Conservation (phyloP, 1,284 basidiomycete species). For the Ceratobasidium sp. region DNA sequence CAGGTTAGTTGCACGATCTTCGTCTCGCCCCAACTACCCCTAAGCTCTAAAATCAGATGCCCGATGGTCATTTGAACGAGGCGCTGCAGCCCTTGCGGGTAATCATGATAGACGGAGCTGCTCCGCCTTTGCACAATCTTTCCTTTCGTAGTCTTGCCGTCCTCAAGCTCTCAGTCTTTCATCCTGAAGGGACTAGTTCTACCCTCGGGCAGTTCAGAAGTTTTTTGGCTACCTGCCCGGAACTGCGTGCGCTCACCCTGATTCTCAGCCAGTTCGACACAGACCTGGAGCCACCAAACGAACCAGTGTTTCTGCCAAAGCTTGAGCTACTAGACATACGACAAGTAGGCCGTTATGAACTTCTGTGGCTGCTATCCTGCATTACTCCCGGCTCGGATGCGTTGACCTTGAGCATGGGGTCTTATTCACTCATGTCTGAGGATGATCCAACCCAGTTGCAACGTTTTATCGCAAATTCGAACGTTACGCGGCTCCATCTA, state of each 20-base stretch:
- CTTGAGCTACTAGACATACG: constrained; percentile 9
- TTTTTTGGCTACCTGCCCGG: background rate
- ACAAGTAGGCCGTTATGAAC: background rate
- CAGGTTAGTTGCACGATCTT: background rate
- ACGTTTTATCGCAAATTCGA: background rate
- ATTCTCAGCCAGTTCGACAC: background rate
- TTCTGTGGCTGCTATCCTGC: background rate
- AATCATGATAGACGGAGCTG: background rate
- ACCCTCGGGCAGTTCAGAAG: background rate
- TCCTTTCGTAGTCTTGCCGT: background rate
- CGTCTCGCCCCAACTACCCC: background rate
- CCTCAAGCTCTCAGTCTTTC: background rate
- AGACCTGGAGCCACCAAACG: background rate
- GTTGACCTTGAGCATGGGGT: background rate
- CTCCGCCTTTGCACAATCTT: background rate
- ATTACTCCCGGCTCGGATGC: background rate
- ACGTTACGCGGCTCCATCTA: background rate
- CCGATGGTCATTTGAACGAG: background rate
- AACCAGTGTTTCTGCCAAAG: background rate
- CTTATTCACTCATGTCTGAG: background rate
- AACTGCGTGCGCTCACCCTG: background rate
- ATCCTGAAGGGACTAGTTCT: background rate
- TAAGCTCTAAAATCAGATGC: background rate
- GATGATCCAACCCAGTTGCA: background rate
- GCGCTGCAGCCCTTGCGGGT: background rate